These are phyloP conservation scores for Fragaria iinumae DNA, from an alignment of 306 rosid species.

Conservation along the genomic window DNA sequence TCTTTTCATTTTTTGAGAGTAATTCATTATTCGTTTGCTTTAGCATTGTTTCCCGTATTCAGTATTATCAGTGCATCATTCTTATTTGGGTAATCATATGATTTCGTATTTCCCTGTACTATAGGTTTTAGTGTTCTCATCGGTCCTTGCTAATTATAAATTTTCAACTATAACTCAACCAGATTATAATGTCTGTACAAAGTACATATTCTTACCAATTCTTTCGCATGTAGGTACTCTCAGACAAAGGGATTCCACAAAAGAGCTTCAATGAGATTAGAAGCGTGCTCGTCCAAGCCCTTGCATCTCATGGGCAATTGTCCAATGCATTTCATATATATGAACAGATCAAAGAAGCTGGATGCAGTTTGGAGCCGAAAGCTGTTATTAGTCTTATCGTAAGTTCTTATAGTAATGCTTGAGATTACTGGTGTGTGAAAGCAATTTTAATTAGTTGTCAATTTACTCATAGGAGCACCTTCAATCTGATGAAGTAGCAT, in stretches of 20 bases:
- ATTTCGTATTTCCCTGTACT: background rate
- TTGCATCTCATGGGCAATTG: constrained; percentile 65
- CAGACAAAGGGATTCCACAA: constrained; percentile 39
- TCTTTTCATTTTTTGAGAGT: background rate
- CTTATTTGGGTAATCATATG: background rate
- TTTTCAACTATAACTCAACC: background rate
- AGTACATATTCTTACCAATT: constrained; percentile 3
- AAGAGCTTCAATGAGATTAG: constrained; percentile 59
- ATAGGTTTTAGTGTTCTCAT: background rate
- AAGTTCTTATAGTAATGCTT: constrained; percentile 32
- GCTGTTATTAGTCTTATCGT: constrained; percentile 69
- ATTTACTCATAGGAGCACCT: constrained; percentile 45
- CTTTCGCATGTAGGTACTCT: constrained; percentile 47
- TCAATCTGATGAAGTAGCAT: constrained; percentile 42
- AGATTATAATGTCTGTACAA: background rate
- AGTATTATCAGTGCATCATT: background rate
- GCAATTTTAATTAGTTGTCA: constrained; percentile 8
- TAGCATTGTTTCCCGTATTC: background rate
- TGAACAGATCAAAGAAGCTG: constrained; percentile 61
- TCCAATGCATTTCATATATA: constrained; percentile 54
- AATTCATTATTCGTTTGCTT: background rate
- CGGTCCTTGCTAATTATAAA: background rate
- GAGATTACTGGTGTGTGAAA: constrained; percentile 5
- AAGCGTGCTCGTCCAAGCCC: constrained; percentile 69
- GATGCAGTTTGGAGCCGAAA: constrained; percentile 61